phyloP scores from a whole-genome alignment of 306 rosid genomes.

The Cucumis cinereus region DNA sequence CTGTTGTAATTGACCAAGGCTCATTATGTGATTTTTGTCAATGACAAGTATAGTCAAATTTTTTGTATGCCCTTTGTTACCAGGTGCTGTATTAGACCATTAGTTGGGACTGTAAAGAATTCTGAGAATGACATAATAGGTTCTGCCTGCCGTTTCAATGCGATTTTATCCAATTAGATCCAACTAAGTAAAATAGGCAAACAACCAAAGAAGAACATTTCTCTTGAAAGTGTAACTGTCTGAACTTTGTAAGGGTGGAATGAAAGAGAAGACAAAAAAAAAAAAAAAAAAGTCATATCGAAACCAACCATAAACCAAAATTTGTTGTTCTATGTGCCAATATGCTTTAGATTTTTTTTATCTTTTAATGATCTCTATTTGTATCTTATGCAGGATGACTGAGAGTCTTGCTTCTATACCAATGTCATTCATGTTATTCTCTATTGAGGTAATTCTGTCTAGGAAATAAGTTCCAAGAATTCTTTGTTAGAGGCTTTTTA shows the following conservation, averaged over 20 bases:
- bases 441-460: background rate
- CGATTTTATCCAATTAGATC: background rate
- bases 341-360: background rate
- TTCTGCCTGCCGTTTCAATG: background rate
- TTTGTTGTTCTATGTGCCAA: background rate
- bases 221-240: background rate
- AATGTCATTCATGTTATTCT: background rate
- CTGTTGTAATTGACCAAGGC: background rate
- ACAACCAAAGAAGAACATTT: background rate
- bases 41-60: background rate
- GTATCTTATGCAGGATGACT: slow-evolving; percentile 6
- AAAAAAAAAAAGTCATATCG: background rate
- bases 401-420: background rate
- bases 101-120: background rate
- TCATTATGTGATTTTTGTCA: background rate
- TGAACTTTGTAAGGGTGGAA: background rate
- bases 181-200: background rate
- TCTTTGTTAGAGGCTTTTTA: background rate
- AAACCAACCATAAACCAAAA: background rate
- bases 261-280: background rate
- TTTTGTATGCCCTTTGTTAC: background rate
- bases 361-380: background rate
- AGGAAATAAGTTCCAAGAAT: background rate
- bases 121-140: background rate
- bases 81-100: background rate